Evolutionary conservation across 192 early-diverging fungal genomes (phyloP).

Genomic region (Podila horticola): DNA sequence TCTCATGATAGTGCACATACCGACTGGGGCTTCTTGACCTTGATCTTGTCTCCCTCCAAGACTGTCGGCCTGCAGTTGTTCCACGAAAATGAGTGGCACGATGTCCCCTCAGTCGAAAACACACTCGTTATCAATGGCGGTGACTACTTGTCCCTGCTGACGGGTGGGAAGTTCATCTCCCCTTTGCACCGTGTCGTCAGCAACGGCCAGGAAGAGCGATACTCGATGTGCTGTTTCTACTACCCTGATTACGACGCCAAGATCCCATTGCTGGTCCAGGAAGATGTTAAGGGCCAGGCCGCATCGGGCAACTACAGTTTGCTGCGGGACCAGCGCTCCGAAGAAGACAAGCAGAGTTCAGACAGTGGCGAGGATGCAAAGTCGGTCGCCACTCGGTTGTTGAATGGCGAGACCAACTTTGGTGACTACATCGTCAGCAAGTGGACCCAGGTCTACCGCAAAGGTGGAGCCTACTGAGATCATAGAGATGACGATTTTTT

Average conservation of each 20-base stretch:
- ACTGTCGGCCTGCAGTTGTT: slow-evolving; percentile 61
- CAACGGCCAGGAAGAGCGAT: slow-evolving; percentile 52
- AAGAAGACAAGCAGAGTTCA: slow-evolving; percentile 10
- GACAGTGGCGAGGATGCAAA: slow-evolving; percentile 11
- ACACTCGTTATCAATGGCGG: slow-evolving; percentile 71
- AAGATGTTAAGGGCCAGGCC: slow-evolving; percentile 27
- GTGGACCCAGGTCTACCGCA: slow-evolving; percentile 50
- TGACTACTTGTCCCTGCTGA: slow-evolving; percentile 68
- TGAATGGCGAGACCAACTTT: slow-evolving; percentile 50
- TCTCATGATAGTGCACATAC: slow-evolving; percentile 27
- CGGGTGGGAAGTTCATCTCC: slow-evolving; percentile 56
- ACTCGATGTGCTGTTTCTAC: slow-evolving; percentile 70
- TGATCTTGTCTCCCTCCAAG: slow-evolving; percentile 61
- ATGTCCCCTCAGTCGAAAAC: slow-evolving; percentile 57
- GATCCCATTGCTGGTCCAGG: slow-evolving; percentile 51
- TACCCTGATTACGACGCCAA: slow-evolving; percentile 67
- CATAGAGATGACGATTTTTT: too few species aligned
- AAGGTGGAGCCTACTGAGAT: slow-evolving; percentile 28
- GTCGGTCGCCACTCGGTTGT: slow-evolving; percentile 25
- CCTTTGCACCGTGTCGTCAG: slow-evolving; percentile 70
- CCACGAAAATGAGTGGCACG: slow-evolving; percentile 55
- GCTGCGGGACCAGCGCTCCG: slow-evolving; percentile 33
- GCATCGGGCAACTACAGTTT: slow-evolving; percentile 43
- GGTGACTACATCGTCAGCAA: slow-evolving; percentile 52
- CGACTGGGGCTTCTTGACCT: slow-evolving; percentile 72